These are phyloP conservation scores for Ustilago trichophora DNA, from an alignment of 1,284 basidiomycete species.

Conservation along the genomic window DNA sequence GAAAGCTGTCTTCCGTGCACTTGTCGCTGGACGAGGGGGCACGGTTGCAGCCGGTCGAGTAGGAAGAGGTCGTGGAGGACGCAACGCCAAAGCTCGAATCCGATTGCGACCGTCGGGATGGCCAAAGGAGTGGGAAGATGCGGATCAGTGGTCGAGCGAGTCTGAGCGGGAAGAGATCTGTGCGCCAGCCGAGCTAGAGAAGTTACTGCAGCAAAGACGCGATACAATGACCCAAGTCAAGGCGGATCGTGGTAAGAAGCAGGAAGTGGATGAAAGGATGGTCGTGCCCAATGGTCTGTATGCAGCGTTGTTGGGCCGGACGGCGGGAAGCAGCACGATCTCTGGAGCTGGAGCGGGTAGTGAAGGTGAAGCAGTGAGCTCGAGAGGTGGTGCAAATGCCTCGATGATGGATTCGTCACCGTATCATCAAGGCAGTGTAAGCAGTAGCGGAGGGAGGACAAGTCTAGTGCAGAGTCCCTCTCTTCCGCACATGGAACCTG, in stretches of 20 bases:
- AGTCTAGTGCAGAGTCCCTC: slow-evolving; percentile 1
- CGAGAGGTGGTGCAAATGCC: not conserved
- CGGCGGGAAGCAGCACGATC: not conserved
- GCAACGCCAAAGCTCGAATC: slow-evolving; percentile 48
- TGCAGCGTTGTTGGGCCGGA: slow-evolving; percentile 18
- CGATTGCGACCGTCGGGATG: slow-evolving; percentile 47
- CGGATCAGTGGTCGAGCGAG: slow-evolving; percentile 52
- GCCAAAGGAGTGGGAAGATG: slow-evolving; percentile 51
- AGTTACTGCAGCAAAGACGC: slow-evolving; percentile 6
- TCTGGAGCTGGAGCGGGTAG: no score
- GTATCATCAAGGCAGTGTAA: slow-evolving; percentile 4
- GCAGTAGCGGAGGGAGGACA: not conserved
- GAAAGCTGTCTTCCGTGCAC: slow-evolving; percentile 39
- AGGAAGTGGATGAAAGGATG: slow-evolving; percentile 3
- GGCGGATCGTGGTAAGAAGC: no score
- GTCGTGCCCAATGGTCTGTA: slow-evolving; percentile 21
- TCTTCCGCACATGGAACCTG: slow-evolving; percentile 13
- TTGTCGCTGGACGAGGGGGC: slow-evolving; percentile 54
- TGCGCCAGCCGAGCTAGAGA: no score
- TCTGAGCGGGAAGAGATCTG: slow-evolving; percentile 50
- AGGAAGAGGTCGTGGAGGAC: slow-evolving; percentile 29
- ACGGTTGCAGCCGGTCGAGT: no score
- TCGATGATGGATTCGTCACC: slow-evolving; percentile 1
- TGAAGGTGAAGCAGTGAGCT: no score
- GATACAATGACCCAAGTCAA: slow-evolving; percentile 23